phyloP scores from a whole-genome alignment of 2,329 filamentous ascomycete genomes.

The Ascomycota sp. region DNA sequence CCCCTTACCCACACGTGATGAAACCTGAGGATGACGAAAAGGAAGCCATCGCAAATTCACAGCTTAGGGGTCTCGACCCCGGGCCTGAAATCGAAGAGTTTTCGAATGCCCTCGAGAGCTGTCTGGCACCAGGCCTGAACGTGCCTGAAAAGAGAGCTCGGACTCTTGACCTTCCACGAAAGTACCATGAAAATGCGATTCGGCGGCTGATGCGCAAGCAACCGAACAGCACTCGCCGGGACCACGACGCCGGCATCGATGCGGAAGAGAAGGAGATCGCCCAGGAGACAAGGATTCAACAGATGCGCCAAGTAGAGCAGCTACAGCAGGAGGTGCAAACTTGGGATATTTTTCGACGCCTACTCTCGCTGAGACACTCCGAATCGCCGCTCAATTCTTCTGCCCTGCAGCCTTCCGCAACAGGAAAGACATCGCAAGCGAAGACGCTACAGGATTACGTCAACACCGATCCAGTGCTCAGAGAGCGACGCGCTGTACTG shows the following conservation, averaged over 20 bases:
- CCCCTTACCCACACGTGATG: not conserved
- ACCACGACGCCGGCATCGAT: constrained; percentile 32
- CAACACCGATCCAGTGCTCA: constrained; percentile 47
- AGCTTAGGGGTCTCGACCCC: constrained; percentile 28
- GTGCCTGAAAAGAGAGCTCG: constrained; percentile 37
- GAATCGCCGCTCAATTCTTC: constrained; percentile 8
- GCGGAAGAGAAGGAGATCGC: constrained; percentile 21
- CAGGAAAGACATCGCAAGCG: constrained; percentile 5
- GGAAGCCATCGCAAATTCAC: constrained; percentile 1
- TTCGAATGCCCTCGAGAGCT: constrained; percentile 62
- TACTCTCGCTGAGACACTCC: constrained; percentile 51
- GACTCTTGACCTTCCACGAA: constrained; percentile 38
- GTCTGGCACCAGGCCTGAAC: constrained; percentile 30
- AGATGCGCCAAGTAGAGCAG: constrained; percentile 15
- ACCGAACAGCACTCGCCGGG: constrained; percentile 9
- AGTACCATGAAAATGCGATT: constrained; percentile 36
- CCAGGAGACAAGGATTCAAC: not conserved
- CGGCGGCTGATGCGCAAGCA: constrained; percentile 12
- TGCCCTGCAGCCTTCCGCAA: constrained; percentile 8
- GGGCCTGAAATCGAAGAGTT: constrained; percentile 75
- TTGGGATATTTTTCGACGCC: constrained; percentile 65
- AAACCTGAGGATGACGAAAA: not conserved
- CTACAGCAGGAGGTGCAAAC: constrained; percentile 75
- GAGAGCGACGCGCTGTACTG: constrained; percentile 61
- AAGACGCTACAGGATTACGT: constrained; percentile 51